phyloP scores from a whole-genome alignment of 2,329 filamentous ascomycete species.

The Cryphonectria japonica region DNA sequence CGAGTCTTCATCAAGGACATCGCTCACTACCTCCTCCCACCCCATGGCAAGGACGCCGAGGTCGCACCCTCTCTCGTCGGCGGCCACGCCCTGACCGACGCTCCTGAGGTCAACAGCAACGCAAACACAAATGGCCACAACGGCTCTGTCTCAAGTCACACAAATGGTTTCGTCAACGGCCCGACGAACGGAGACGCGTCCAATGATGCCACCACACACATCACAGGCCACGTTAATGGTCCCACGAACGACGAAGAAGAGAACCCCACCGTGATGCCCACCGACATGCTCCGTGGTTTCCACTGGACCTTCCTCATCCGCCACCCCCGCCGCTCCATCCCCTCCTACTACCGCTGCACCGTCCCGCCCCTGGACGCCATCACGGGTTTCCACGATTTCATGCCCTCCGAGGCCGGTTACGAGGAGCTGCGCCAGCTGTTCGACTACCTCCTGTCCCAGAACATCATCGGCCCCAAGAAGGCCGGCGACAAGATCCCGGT shows the following conservation, averaged over 20 bases:
- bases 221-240: slow-evolving; percentile 37
- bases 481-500: slow-evolving; percentile 45
- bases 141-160: slow-evolving; percentile 30
- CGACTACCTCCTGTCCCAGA: slow-evolving; percentile 74
- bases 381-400: slow-evolving; percentile 86
- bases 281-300: slow-evolving; percentile 74
- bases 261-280: slow-evolving; percentile 86
- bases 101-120: slow-evolving; percentile 18
- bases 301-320: slow-evolving; percentile 98
- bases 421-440: slow-evolving; percentile 84
- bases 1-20: slow-evolving; percentile 99
- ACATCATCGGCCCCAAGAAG: slow-evolving; percentile 71
- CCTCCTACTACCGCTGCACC: slow-evolving; percentile 93
- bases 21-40: slow-evolving; percentile 86
- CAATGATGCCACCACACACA: slow-evolving; percentile 34
- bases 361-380: slow-evolving; percentile 80
- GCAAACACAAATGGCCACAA: slow-evolving; percentile 17
- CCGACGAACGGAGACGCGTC: slow-evolving; percentile 29
- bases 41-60: slow-evolving; percentile 66
- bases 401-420: slow-evolving; percentile 88
- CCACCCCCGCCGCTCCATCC: slow-evolving; percentile 88
- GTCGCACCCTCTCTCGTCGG: slow-evolving; percentile 82
- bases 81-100: slow-evolving; percentile 41
- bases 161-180: slow-evolving; percentile 39
- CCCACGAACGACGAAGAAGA: slow-evolving; percentile 55